Evolutionary conservation across 306 rosid species (phyloP), one percentile per base, ranked within the genome.

Genomic region (Prunus dulcis): DNA sequence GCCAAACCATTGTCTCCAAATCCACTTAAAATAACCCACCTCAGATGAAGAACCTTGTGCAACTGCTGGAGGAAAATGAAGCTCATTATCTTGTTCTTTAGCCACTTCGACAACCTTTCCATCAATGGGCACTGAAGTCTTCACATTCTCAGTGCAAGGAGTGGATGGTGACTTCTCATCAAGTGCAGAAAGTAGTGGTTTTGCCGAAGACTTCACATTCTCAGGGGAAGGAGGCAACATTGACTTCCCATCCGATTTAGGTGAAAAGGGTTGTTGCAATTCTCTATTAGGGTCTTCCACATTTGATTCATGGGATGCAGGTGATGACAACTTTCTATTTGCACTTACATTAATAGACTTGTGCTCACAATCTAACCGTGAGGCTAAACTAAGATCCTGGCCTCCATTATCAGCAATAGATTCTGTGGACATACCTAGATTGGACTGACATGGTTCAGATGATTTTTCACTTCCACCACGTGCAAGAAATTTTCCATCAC

Each of bases 1-100:
- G 38, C 82, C 78, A 52, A 79, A 76, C 67, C 73, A 80, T 20
- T 69, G 69, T 69, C 75, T 82, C 87, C 87, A 85, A 12, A 80
- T 34, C 62, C 50, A 82, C 63, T 78, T 79, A 2, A 83, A 71
- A 85, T 80, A 84, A 23, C 81, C 88, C 19, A 19, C 74, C 66
- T 82, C 78, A 76, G 77, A 30, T 64, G 70, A 53, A 46, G 79
- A 65, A 73, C 52, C 82, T 30, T 72, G 80, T 30, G 23, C 63
- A 58, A 46, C 67, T 30, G 25, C 73, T 17, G 58, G 43, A 60
- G 50, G 61, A 41, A 45, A 22, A 53, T 22, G 49, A 78, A 47
- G 60, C 43, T 78, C 69, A n/a, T 82, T 76, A 80, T 79, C 79
- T 66, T 72, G 82, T 65, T 43, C 38, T 23, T 69, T 46, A 28